These are phyloP conservation scores for Tirmania nivea DNA, from an alignment of 495 filamentous ascomycete genomes.

Conservation along the genomic window DNA sequence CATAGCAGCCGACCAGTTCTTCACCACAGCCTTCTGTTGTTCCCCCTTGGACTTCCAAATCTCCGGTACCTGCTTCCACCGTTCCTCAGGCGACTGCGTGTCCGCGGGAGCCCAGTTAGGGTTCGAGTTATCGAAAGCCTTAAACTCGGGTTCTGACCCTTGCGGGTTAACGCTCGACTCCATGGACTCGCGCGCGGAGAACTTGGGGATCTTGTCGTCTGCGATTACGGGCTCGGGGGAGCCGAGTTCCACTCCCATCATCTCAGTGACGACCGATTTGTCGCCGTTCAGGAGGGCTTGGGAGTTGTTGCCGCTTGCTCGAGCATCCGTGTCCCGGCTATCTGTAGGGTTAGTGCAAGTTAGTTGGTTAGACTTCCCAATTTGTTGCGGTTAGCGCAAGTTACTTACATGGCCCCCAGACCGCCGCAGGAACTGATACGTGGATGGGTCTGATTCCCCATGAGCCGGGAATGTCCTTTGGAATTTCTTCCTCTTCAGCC, in stretches of 20 bases:
- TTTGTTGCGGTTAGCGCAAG: not conserved
- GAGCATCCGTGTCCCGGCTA: constrained; percentile 1
- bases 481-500: not conserved
- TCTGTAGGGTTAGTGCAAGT: constrained; percentile 4
- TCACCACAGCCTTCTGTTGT: not conserved
- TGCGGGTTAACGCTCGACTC: not conserved
- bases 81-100: not conserved
- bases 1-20: not conserved
- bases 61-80: not conserved
- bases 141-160: not conserved
- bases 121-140: not conserved
- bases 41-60: not conserved
- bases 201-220: constrained; percentile 4
- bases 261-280: constrained; percentile 1
- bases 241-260: constrained; percentile 8
- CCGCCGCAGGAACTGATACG: not conserved
- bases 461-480: not conserved
- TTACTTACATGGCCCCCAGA: not conserved
- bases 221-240: constrained; percentile 6
- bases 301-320: constrained; percentile 3
- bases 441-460: not conserved
- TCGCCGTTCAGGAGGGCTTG: constrained; percentile 2
- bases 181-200: constrained; percentile 4
- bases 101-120: not conserved
- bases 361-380: not conserved